Percentiles rank a stretch among this genome's conserved stretches.
These are phyloP conservation scores for Fusarium abutilonis DNA, from an alignment of 2,329 filamentous ascomycete species.

Conservation along the genomic window DNA sequence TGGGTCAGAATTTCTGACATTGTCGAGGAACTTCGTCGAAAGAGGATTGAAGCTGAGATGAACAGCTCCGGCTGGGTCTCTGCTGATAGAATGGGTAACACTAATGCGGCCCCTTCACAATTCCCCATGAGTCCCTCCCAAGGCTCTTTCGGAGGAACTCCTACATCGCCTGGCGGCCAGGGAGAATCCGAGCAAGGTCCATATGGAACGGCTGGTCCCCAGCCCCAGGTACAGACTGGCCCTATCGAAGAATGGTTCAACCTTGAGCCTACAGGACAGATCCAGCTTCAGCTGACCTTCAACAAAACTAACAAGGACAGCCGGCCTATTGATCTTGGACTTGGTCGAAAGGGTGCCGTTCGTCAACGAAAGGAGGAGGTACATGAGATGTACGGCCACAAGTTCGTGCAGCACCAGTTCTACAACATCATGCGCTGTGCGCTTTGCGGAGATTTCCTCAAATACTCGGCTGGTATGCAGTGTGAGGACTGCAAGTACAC, in stretches of 20 bases:
- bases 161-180: slow-evolving; percentile 55
- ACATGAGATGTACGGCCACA: slow-evolving; percentile 98
- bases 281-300: slow-evolving; percentile 91
- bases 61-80: slow-evolving; percentile 97
- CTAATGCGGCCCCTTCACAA: slow-evolving; percentile 60
- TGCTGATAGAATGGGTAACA: slow-evolving; percentile 87
- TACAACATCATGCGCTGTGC: slow-evolving; percentile 99
- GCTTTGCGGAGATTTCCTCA: slow-evolving; percentile 96
- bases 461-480: slow-evolving; percentile 98
- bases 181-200: slow-evolving; percentile 46
- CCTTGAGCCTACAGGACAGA: slow-evolving; percentile 90
- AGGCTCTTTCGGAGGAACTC: slow-evolving; percentile 55
- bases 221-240: slow-evolving; percentile 63
- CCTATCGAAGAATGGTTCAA: slow-evolving; percentile 97
- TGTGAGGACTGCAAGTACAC: slow-evolving; percentile 99
- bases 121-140: slow-evolving; percentile 66
- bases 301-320: slow-evolving; percentile 88
- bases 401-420: slow-evolving; percentile 98
- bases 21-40: slow-evolving; percentile 94
- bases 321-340: slow-evolving; percentile 84
- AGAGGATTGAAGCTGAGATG: slow-evolving; percentile 96
- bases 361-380: slow-evolving; percentile 98
- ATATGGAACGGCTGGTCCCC: slow-evolving; percentile 52
- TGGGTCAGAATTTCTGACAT: slow-evolving; percentile 98
- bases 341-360: slow-evolving; percentile 94